phyloP scores from a whole-genome alignment of 2,329 filamentous ascomycete genomes.

The Claviceps paspali region DNA sequence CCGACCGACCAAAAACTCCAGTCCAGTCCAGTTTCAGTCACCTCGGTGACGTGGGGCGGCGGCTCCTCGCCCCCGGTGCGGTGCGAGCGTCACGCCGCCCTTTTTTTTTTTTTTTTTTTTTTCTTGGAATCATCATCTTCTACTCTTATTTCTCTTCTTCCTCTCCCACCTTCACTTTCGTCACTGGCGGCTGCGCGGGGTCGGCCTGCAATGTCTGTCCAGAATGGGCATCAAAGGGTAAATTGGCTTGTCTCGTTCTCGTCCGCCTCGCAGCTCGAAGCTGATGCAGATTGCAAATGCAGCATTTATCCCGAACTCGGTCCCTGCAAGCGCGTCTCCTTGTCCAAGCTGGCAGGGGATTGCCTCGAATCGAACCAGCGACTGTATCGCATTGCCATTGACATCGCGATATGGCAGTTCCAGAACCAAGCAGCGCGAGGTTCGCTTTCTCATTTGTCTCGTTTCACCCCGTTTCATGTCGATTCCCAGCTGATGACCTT shows the following conservation, averaged over 20 bases:
- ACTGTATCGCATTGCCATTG: conserved; percentile 76
- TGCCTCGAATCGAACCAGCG: conserved; percentile 54
- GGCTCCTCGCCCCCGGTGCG: too few species aligned
- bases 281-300: conserved; percentile 8
- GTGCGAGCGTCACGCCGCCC: too few species aligned
- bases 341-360: conserved; percentile 68
- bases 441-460: conserved; percentile 10
- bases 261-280: too few species aligned
- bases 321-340: conserved; percentile 58
- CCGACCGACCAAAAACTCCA: conserved; percentile 2
- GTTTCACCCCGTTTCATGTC: background rate
- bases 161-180: too few species aligned
- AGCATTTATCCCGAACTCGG: conserved; percentile 90
- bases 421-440: conserved; percentile 74
- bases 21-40: conserved; percentile 13
- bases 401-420: conserved; percentile 95
- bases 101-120: too few species aligned
- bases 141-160: too few species aligned
- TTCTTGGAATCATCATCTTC: too few species aligned
- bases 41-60: conserved; percentile 16
- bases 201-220: background rate
- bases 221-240: conserved; percentile 54
- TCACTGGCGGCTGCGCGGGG: too few species aligned
- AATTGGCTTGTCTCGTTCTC: too few species aligned
- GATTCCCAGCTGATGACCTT: conserved; percentile 1